Conservation (phyloP, 306 rosid genomes). For the Gastrolobium villosum region DNA sequence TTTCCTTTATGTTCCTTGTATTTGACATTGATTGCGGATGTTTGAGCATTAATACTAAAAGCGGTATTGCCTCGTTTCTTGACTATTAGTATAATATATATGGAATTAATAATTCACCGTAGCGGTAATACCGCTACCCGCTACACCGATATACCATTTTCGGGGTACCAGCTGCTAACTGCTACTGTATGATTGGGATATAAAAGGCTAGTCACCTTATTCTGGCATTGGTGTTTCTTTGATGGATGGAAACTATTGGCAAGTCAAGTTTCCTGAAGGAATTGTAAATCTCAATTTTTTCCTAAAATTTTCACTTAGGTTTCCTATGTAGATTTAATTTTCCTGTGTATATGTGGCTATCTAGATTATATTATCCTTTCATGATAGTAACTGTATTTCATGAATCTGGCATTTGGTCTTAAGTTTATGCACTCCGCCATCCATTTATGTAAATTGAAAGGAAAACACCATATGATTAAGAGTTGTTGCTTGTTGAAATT, state of each 20-base stretch:
- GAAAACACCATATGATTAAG: constrained; percentile 15
- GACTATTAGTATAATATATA: no score
- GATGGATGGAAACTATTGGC: neutral
- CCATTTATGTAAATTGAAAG: neutral
- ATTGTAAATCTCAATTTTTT: constrained; percentile 12
- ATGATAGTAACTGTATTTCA: neutral
- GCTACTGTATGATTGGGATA: no score
- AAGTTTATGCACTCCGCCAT: constrained; percentile 4
- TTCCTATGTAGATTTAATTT: constrained; percentile 14
- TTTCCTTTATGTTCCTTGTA: no score
- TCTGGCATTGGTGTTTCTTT: neutral
- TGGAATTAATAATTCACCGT: no score
- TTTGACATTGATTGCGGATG: no score
- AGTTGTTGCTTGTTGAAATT: constrained; percentile 23
- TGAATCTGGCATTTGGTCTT: neutral
- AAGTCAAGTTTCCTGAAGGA: neutral
- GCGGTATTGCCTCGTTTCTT: no score
- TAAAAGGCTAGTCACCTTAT: neutral
- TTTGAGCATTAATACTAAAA: no score
- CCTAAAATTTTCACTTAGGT: neutral
- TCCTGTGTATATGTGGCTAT: constrained; percentile 2
- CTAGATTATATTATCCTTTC: constrained; percentile 32
- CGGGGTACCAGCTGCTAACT: no score
- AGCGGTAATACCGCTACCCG: no score
- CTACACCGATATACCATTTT: no score